Conservation (phyloP, 2,329 filamentous ascomycete genomes). For the Allantophomopsis cytisporea region DNA sequence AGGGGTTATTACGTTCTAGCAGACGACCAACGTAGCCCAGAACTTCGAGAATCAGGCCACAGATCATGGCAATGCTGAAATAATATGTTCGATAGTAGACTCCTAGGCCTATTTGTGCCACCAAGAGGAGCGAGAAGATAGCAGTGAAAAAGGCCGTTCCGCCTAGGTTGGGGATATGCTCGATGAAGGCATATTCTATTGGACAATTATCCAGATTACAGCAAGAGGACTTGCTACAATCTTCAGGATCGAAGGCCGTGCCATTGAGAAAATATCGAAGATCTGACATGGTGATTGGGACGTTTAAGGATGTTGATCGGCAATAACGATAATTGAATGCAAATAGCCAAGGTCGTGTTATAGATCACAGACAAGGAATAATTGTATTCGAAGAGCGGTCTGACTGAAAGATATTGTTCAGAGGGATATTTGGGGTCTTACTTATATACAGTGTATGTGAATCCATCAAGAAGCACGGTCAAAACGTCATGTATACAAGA, state of each 20-base stretch:
- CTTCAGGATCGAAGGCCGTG: background rate
- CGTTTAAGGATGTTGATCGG: background rate
- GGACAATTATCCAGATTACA: background rate
- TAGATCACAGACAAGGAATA: no score
- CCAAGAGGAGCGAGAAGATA: constrained; percentile 32
- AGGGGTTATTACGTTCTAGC: constrained; percentile 36
- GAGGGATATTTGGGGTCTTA: no score
- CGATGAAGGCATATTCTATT: background rate
- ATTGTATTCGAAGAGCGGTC: no score
- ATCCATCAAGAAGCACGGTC: no score
- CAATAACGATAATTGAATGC: no score
- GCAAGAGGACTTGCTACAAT: background rate
- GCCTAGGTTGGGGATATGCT: constrained; percentile 32
- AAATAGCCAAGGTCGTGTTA: no score
- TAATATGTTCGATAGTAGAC: constrained; percentile 39
- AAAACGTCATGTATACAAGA: no score
- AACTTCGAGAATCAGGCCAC: constrained; percentile 38
- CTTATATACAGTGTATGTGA: no score
- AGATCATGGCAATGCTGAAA: constrained; percentile 35
- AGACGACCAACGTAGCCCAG: constrained; percentile 42
- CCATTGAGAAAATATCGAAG: constrained; percentile 1
- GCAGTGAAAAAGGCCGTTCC: constrained; percentile 35
- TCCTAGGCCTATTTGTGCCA: constrained; percentile 32
- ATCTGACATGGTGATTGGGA: background rate
- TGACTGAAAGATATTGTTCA: no score